Percentiles rank a stretch among this genome's conserved stretches.
phyloP scores from a whole-genome alignment of 2,329 filamentous ascomycete genomes.

The Apiospora saccharicola region DNA sequence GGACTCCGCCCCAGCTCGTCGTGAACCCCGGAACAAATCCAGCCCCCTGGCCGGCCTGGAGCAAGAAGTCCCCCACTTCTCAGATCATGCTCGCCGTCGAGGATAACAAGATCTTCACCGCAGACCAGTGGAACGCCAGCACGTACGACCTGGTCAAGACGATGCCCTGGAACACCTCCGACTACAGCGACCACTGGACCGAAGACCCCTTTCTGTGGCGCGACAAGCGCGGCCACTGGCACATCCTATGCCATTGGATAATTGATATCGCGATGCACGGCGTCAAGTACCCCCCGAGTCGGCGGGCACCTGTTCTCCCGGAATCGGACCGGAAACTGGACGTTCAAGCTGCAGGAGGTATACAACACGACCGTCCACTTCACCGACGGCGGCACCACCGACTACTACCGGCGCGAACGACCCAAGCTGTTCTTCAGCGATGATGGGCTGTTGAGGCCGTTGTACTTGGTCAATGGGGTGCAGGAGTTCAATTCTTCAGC shows the following conservation, averaged over 20 bases:
- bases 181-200: slow-evolving; percentile 36
- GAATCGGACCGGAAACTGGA: slow-evolving; percentile 35
- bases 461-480: slow-evolving; percentile 56
- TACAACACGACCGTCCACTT: slow-evolving; percentile 43
- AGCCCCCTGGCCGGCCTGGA: slow-evolving; percentile 48
- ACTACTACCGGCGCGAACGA: slow-evolving; percentile 53
- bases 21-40: slow-evolving; percentile 49
- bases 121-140: slow-evolving; percentile 35
- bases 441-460: slow-evolving; percentile 53
- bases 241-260: slow-evolving; percentile 39
- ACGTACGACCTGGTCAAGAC: slow-evolving; percentile 37
- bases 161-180: slow-evolving; percentile 37
- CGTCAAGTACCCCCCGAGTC: slow-evolving; percentile 38
- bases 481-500: slow-evolving; percentile 46
- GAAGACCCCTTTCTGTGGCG: slow-evolving; percentile 43
- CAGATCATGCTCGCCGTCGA: slow-evolving; percentile 45
- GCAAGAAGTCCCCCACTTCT: slow-evolving; percentile 34
- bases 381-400: slow-evolving; percentile 48
- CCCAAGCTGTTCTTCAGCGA: slow-evolving; percentile 57
- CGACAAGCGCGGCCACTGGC: slow-evolving; percentile 40
- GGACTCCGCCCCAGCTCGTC: slow-evolving; percentile 30
- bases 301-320: slow-evolving; percentile 37
- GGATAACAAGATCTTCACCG: slow-evolving; percentile 46
- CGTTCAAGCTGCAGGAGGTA: slow-evolving; percentile 43
- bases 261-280: slow-evolving; percentile 36